A percentile compares a stretch with the other conserved stretches of the same genome.
Conservation (phyloP, 805 yeast species). For the Naumovozyma baii region DNA sequence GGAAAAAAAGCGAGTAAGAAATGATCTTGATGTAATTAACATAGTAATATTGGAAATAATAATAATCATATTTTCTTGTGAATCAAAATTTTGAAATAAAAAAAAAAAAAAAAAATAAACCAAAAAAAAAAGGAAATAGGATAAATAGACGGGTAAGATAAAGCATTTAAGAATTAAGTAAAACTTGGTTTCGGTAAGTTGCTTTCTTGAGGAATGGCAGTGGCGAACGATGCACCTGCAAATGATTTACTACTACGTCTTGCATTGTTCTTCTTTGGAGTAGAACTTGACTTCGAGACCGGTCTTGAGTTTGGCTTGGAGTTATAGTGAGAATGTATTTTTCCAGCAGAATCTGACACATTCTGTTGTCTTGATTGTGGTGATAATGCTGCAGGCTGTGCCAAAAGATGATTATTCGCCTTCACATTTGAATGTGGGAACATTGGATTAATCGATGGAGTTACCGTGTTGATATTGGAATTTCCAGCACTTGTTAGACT, state of each 20-base stretch:
- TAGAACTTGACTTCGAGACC: background rate
- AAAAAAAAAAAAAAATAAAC: background rate
- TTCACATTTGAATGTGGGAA: background rate
- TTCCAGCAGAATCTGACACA: background rate
- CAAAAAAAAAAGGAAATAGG: background rate
- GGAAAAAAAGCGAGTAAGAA: background rate
- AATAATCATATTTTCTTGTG: background rate
- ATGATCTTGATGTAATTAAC: too few species aligned
- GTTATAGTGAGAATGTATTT: too few species aligned
- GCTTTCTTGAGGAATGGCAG: constrained; percentile 24
- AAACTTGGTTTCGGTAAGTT: constrained; percentile 30
- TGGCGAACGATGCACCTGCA: constrained; percentile 31
- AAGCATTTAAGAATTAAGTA: constrained; percentile 12
- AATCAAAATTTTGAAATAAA: background rate
- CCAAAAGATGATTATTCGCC: background rate
- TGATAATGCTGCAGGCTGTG: background rate
- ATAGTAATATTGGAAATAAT: background rate
- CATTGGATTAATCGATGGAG: constrained; percentile 2
- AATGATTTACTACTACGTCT: constrained; percentile 10
- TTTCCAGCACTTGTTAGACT: background rate
- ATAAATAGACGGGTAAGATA: constrained; percentile 1
- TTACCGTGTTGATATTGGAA: too few species aligned
- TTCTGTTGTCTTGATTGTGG: constrained; percentile 1
- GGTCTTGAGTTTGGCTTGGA: background rate
- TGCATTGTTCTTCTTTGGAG: constrained; percentile 1